Conservation (phyloP, 495 filamentous ascomycete species). For the Penicillium lagena region DNA sequence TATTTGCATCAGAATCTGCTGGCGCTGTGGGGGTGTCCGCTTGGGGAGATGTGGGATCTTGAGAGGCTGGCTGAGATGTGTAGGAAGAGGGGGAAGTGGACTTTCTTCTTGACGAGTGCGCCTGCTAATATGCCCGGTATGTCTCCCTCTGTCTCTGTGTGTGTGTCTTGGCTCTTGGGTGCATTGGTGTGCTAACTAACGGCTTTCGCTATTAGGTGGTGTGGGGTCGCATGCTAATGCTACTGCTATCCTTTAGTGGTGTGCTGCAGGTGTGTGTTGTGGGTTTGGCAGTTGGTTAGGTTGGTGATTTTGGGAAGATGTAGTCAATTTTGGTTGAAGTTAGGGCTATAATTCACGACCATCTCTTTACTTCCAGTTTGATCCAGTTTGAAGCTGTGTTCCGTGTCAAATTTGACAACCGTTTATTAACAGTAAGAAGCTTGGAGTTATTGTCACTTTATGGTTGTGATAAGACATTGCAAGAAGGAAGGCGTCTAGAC, state of each 20-base stretch:
- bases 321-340: too few relatives aligned
- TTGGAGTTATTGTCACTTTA: too few relatives aligned
- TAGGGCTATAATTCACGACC: too few relatives aligned
- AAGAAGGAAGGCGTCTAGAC: too few relatives aligned
- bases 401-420: too few relatives aligned
- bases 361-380: too few relatives aligned
- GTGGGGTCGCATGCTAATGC: conserved; percentile 20
- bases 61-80: conserved; percentile 43
- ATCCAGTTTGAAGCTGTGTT: too few relatives aligned
- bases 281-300: not conserved
- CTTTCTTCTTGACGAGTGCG: conserved; percentile 60
- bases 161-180: not conserved
- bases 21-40: conserved; percentile 55
- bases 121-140: conserved; percentile 50
- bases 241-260: too few relatives aligned
- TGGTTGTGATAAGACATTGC: too few relatives aligned
- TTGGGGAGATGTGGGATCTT: conserved; percentile 58
- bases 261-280: not conserved
- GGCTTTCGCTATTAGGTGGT: conserved; percentile 4
- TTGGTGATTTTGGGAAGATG: conserved; percentile 14
- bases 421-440: too few relatives aligned
- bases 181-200: not conserved
- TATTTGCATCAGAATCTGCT: conserved; percentile 58
- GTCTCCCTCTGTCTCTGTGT: not conserved
- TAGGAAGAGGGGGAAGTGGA: conserved; percentile 50